Evolutionary conservation across 148 eudicot species (phyloP), one percentile per base, ranked within the genome.

Genomic region (Hydrangea macrophylla): DNA sequence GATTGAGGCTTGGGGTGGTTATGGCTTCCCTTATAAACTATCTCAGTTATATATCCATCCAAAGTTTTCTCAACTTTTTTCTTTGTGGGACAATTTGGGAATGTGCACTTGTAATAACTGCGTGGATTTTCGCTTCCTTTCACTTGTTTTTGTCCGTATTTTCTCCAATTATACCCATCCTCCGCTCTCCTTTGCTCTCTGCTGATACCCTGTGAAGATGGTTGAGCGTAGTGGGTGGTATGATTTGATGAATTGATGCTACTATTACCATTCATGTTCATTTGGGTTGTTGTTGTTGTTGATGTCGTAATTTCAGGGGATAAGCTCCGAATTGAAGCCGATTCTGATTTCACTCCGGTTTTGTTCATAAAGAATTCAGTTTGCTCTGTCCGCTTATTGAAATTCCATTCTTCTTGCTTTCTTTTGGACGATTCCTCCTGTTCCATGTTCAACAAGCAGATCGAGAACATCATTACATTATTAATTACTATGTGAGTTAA

Each of bases 81-180:
- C 83, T 84, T 90, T 1, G 96, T 88, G 11, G 93, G 96, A 32
- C 96, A 90, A 55, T 61, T 82, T 0, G 86, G 84, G 63, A 69
- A 77, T 3, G 93, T 88, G 48, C 96, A 90, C 65, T 90, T 90
- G 84, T 88, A 90, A 71, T 90, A 90, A 72, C 96, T 90, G 12
- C 93, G 78, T 0, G 96, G 93, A 69, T 90, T 90, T 60, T 86
- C 83, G 60, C 96, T 88, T 3, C 96, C 90, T 65, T 88, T 90
- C 10, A 90, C 93, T 67, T 86, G 89, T 58, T 90, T 90, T 36
- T 90, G 89, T 2, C 96, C 96, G 27, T 90, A 90, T 68, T 90
- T 90, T 30, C 93, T 74, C 96, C 96, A 90, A 7, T 82, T 84
- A 59, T 87, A 84, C 5, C 92, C 92, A 32, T 87, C 92, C 26